phyloP scores from a whole-genome alignment of 140 eudicot genomes.

The Anethum foeniculum region DNA sequence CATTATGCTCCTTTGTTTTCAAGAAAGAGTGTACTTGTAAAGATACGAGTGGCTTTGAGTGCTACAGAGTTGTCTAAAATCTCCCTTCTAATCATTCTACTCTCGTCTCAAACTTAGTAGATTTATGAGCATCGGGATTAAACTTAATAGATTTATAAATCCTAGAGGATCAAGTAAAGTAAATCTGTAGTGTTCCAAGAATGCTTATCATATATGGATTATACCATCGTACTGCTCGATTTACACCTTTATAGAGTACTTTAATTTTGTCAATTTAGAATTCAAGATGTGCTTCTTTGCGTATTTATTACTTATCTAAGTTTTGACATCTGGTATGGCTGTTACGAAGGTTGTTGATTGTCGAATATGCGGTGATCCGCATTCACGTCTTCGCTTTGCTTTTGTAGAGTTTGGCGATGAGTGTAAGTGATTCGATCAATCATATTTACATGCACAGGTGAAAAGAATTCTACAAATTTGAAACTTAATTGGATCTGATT shows the following conservation, averaged over 20 bases:
- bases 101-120: background rate
- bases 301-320: background rate
- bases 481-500: constrained; percentile 6
- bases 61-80: background rate
- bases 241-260: background rate
- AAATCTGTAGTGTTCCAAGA: no score
- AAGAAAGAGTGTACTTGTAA: background rate
- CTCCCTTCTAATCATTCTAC: background rate
- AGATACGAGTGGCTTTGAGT: background rate
- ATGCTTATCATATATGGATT: background rate
- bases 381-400: constrained; percentile 97
- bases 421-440: constrained; percentile 39
- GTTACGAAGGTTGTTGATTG: constrained; percentile 83
- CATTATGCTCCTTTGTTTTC: background rate
- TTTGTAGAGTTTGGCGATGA: constrained; percentile 93
- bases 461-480: background rate
- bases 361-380: constrained; percentile 93
- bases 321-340: background rate
- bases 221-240: background rate
- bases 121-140: background rate
- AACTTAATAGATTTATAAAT: background rate
- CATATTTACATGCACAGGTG: background rate
- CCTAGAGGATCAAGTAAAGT: background rate
- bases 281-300: background rate
- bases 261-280: background rate